Conservation (phyloP, 108 stramenopile genomes). For the Schizochytrium sp. region DNA sequence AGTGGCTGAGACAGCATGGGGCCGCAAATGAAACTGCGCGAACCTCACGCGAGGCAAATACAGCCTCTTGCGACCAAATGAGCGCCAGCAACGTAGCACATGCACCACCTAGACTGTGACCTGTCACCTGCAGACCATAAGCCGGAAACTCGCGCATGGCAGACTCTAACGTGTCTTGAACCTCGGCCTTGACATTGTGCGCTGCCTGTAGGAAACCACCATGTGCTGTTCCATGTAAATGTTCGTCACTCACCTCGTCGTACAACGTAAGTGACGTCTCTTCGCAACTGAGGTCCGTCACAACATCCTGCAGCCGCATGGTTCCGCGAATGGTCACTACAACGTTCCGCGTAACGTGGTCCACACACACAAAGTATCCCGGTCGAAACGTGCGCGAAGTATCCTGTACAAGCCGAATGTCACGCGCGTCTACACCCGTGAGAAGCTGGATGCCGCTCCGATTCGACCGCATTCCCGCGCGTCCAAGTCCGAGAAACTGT, state of each 20-base stretch:
- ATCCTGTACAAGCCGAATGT: background rate
- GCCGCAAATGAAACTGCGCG: background rate
- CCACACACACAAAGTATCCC: background rate
- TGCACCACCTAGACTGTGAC: background rate
- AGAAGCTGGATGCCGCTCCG: background rate
- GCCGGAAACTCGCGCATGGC: background rate
- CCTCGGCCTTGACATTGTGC: background rate
- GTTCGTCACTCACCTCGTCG: background rate
- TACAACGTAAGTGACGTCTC: background rate
- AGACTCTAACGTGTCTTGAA: background rate
- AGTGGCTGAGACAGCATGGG: background rate
- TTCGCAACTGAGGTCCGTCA: background rate
- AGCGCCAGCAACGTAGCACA: background rate
- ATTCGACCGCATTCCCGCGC: background rate
- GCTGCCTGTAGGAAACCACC: background rate
- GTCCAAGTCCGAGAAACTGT: background rate
- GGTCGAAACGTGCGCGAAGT: background rate
- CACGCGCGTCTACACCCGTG: background rate
- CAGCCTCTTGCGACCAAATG: background rate
- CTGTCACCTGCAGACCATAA: background rate
- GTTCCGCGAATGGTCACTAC: background rate
- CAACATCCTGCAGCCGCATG: background rate
- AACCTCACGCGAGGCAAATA: background rate
- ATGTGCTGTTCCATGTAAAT: background rate
- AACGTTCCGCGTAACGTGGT: background rate